These are phyloP conservation scores for Poa pratensis DNA, from an alignment of 176 grass and related monocot species.

Conservation along the genomic window DNA sequence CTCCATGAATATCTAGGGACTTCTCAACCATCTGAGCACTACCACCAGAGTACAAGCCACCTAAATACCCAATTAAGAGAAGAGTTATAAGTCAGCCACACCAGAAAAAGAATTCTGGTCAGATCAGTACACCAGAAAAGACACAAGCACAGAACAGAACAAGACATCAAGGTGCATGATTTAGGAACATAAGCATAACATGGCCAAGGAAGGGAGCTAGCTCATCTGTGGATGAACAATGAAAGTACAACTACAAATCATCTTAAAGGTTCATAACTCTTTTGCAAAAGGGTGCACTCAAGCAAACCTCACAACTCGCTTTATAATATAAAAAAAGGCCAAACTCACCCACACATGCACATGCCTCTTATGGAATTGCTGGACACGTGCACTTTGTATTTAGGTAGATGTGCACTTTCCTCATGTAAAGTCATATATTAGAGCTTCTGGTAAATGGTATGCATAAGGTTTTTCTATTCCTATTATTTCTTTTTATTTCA, in stretches of 20 bases:
- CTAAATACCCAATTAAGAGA: conserved; percentile 56
- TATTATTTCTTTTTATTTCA: neutral
- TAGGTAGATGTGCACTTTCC: neutral
- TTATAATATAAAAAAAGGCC: conserved; percentile 5
- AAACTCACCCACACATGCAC: neutral
- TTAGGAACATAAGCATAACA: conserved; percentile 16
- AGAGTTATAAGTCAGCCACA: conserved; percentile 6
- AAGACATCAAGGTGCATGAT: conserved; percentile 2
- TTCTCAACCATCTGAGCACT: conserved; percentile 97
- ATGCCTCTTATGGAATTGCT: neutral
- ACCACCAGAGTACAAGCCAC: conserved; percentile 94
- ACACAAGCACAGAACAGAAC: conserved; percentile 6
- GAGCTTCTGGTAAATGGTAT: neutral
- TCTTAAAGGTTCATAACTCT: neutral
- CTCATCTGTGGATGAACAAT: conserved; percentile 31
- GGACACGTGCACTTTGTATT: neutral
- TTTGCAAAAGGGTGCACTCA: neutral
- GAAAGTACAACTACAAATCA: neutral
- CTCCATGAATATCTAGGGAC: conserved; percentile 86
- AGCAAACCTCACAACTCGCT: neutral
- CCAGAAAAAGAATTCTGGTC: neutral
- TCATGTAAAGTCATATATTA: conserved; percentile 15
- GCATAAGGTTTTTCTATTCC: conserved; percentile 8
- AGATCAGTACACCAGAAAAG: conserved; percentile 7
- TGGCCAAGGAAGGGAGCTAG: conserved; percentile 2